Percentiles rank a stretch among this genome's conserved stretches.
Evolutionary conservation across 2,329 filamentous ascomycete species (phyloP).

Genomic region (Periconia sp.): DNA sequence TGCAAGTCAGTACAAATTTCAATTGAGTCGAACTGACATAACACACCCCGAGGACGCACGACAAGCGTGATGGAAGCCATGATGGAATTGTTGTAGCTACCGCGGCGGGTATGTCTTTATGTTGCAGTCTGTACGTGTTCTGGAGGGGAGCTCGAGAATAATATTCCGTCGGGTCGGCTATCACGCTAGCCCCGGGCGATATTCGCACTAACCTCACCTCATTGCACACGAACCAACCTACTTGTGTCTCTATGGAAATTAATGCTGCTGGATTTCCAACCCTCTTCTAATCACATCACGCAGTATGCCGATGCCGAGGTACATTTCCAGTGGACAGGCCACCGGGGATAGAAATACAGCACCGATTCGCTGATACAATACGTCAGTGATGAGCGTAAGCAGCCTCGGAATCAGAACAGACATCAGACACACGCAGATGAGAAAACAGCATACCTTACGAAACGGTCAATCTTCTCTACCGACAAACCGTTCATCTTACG

Average conservation of each 20-base stretch:
- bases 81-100: constrained; percentile 5
- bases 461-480: too few species aligned
- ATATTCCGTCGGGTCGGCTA: background rate
- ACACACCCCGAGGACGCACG: constrained; percentile 50
- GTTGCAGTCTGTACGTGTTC: too few species aligned
- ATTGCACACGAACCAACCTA: background rate
- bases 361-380: background rate
- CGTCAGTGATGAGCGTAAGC: too few species aligned
- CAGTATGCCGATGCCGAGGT: too few species aligned
- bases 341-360: background rate
- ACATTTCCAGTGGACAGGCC: too few species aligned
- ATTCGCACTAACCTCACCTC: background rate
- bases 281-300: too few species aligned
- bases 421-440: too few species aligned
- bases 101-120: background rate
- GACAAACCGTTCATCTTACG: too few species aligned
- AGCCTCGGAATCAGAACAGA: too few species aligned
- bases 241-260: too few species aligned
- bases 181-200: background rate
- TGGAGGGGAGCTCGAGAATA: background rate
- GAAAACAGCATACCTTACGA: too few species aligned
- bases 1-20: constrained; percentile 1
- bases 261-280: too few species aligned
- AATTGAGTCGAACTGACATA: background rate
- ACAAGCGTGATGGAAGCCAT: constrained; percentile 50